These are phyloP conservation scores for Spencermartinsiella ligniputridi DNA, from an alignment of 1,139 yeast species.

Conservation along the genomic window DNA sequence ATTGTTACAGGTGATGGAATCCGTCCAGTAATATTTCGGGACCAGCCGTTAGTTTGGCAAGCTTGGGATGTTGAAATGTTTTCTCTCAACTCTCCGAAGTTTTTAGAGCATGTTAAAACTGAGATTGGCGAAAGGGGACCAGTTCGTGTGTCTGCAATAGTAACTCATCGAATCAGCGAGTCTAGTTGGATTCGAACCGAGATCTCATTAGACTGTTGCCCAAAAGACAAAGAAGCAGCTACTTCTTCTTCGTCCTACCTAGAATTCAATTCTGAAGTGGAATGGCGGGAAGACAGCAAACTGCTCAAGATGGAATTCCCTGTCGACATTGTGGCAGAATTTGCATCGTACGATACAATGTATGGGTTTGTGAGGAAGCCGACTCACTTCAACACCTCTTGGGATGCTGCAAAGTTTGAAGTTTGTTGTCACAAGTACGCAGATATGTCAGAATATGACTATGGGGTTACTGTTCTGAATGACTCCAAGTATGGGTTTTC, in stretches of 20 bases:
- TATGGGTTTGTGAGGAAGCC: constrained; percentile 86
- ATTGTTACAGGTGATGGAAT: constrained; percentile 57
- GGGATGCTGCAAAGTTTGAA: constrained; percentile 95
- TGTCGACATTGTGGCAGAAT: constrained; percentile 66
- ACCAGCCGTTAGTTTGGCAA: constrained; percentile 81
- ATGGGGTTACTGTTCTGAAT: constrained; percentile 79
- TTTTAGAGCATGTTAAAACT: constrained; percentile 40
- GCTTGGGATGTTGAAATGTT: constrained; percentile 96
- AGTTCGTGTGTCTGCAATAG: constrained; percentile 53
- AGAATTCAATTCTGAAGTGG: constrained; percentile 59
- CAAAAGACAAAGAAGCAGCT: constrained; percentile 25
- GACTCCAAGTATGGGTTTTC: constrained; percentile 86
- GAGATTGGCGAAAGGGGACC: constrained; percentile 49
- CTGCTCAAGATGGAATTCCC: constrained; percentile 92
- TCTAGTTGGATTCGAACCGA: constrained; percentile 59
- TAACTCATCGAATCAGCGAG: constrained; percentile 53
- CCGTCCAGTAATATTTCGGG: constrained; percentile 73
- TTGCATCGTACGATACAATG: constrained; percentile 84
- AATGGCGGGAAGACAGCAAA: constrained; percentile 80
- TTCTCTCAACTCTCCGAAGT: constrained; percentile 60
- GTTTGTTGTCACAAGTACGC: constrained; percentile 90
- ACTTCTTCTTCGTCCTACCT: constrained; percentile 32
- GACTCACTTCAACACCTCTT: constrained; percentile 84
- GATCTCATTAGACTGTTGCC: constrained; percentile 60
- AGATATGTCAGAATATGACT: constrained; percentile 75